Percentiles rank a stretch among this genome's conserved stretches.
These are phyloP conservation scores for Acorus calamus DNA, from an alignment of 106 monocot species.

Conservation along the genomic window DNA sequence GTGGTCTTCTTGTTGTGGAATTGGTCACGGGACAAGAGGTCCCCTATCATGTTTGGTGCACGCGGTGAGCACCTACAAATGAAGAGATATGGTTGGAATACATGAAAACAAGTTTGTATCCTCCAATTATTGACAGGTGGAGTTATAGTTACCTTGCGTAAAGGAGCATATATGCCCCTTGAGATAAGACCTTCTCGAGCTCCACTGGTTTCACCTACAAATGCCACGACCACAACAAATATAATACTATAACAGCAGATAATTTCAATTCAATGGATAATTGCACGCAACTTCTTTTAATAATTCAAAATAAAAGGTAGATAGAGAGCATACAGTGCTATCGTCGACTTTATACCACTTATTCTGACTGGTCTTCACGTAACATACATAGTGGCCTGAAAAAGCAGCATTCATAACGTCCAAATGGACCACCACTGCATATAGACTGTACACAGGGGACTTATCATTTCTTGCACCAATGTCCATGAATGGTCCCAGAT, in stretches of 20 bases:
- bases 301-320: neutral
- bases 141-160: constrained; percentile 53
- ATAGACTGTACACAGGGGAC: constrained; percentile 63
- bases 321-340: constrained; percentile 39
- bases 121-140: neutral
- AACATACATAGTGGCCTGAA: constrained; percentile 90
- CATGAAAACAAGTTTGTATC: neutral
- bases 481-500: constrained; percentile 59
- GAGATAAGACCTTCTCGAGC: constrained; percentile 43
- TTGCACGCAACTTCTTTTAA: neutral
- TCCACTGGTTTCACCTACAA: constrained; percentile 61
- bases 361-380: constrained; percentile 50
- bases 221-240: neutral
- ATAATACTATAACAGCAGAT: too few species aligned
- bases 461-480: constrained; percentile 37
- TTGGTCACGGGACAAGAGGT: constrained; percentile 6
- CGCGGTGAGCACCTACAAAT: constrained; percentile 41
- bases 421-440: constrained; percentile 85
- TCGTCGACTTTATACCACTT: constrained; percentile 90
- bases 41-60: constrained; percentile 36
- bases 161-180: constrained; percentile 66
- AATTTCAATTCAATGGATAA: too few species aligned
- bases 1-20: constrained; percentile 8
- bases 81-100: too few species aligned
- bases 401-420: constrained; percentile 80